These are phyloP conservation scores for Daedaleopsis nitida DNA, from an alignment of 768 basidiomycete species.

Conservation along the genomic window DNA sequence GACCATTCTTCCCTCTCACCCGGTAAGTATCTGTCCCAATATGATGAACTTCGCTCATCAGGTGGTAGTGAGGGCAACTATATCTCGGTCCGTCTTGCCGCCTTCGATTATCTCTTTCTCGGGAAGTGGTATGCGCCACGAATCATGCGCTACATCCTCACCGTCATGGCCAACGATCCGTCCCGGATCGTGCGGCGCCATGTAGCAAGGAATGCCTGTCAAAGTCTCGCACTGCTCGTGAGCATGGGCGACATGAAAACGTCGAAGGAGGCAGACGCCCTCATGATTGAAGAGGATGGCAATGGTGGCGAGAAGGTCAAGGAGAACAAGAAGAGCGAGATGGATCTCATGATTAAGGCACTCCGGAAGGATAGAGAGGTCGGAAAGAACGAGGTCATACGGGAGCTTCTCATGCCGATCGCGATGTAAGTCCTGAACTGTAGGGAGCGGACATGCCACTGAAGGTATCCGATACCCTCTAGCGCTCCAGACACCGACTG, in stretches of 20 bases:
- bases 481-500: conserved; percentile 80
- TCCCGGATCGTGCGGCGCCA: conserved; percentile 83
- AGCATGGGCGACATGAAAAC: conserved; percentile 91
- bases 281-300: conserved; percentile 88
- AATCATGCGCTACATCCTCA: conserved; percentile 85
- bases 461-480: not conserved
- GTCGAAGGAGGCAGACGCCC: conserved; percentile 71
- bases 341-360: conserved; percentile 83
- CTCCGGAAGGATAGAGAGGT: conserved; percentile 87
- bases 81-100: conserved; percentile 86
- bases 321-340: conserved; percentile 79
- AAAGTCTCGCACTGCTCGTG: conserved; percentile 82
- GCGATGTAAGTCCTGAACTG: conserved; percentile 58
- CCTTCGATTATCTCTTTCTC: conserved; percentile 92
- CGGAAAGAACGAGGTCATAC: conserved; percentile 74
- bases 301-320: conserved; percentile 67
- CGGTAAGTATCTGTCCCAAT: conserved; percentile 51
- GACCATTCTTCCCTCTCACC: conserved; percentile 84
- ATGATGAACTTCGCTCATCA: conserved; percentile 14
- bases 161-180: conserved; percentile 84
- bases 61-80: conserved; percentile 85
- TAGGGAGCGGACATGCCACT: not conserved
- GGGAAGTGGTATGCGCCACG: conserved; percentile 85
- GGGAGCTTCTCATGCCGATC: conserved; percentile 81
- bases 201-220: conserved; percentile 82